Percentiles rank a stretch among this genome's conserved stretches.
Evolutionary conservation across 2,329 filamentous ascomycete species (phyloP).

Genomic region (Alternaria postmessia): DNA sequence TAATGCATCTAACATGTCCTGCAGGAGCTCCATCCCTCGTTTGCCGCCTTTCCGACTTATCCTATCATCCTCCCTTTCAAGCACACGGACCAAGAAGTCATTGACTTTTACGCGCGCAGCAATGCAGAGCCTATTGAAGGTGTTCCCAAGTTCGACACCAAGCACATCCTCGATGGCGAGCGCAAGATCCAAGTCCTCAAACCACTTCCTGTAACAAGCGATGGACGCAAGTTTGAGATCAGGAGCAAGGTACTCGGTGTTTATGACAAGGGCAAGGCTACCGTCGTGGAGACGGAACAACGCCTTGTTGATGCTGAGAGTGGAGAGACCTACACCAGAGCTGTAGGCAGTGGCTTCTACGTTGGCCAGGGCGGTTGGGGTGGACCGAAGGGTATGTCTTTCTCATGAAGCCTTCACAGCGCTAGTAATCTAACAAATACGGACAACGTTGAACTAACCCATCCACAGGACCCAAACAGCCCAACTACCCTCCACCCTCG

Average conservation of each 20-base stretch:
- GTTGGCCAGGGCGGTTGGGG: conserved; percentile 85
- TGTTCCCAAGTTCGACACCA: conserved; percentile 78
- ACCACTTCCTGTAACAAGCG: conserved; percentile 75
- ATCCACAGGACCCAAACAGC: conserved; percentile 67
- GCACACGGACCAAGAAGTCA: conserved; percentile 74
- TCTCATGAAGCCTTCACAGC: neutral
- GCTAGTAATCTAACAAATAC: neutral
- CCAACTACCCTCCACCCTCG: conserved; percentile 79
- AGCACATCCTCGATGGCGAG: conserved; percentile 82
- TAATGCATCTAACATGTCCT: conserved; percentile 9
- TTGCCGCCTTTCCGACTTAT: conserved; percentile 89
- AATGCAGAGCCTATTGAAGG: conserved; percentile 73
- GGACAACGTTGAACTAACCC: neutral
- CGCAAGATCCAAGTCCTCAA: conserved; percentile 80
- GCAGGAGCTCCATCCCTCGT: conserved; percentile 86
- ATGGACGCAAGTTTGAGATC: conserved; percentile 76
- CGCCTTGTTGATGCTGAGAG: conserved; percentile 74
- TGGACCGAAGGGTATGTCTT: conserved; percentile 77
- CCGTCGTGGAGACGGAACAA: conserved; percentile 81
- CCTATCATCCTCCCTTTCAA: conserved; percentile 87
- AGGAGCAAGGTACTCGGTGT: conserved; percentile 81
- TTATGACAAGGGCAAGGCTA: conserved; percentile 88
- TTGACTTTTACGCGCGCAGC: conserved; percentile 82
- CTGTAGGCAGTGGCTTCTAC: conserved; percentile 77
- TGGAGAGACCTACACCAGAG: conserved; percentile 75